Conservation (phyloP, 2,329 filamentous ascomycete genomes). For the Fusarium napiforme region DNA sequence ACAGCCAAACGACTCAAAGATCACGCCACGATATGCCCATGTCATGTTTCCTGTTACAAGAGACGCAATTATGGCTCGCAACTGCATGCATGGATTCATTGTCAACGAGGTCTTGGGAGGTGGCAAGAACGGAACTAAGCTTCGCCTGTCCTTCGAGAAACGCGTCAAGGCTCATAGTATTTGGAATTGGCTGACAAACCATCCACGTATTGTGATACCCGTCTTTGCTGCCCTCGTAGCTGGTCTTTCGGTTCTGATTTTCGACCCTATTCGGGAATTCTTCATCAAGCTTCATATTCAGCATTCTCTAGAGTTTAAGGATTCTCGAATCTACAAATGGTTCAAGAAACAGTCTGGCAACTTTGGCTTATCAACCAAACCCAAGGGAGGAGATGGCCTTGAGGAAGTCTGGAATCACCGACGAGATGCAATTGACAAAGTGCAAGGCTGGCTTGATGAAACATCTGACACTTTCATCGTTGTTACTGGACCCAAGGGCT, state of each 20-base stretch:
- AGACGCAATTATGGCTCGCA: conserved; percentile 87
- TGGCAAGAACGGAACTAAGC: conserved; percentile 77
- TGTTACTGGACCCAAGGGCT: conserved; percentile 90
- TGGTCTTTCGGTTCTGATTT: conserved; percentile 84
- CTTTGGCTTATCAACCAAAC: conserved; percentile 69
- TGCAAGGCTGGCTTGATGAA: conserved; percentile 88
- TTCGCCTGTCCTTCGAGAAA: conserved; percentile 86
- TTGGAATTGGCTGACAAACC: conserved; percentile 86
- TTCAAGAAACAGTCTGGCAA: conserved; percentile 72
- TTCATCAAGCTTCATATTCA: conserved; percentile 92
- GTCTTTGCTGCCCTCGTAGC: conserved; percentile 83
- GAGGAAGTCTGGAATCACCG: conserved; percentile 89
- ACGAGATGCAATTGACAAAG: conserved; percentile 81
- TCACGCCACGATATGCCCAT: conserved; percentile 81
- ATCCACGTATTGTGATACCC: conserved; percentile 90
- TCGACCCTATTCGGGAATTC: conserved; percentile 93
- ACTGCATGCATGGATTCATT: conserved; percentile 88
- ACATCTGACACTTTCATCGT: conserved; percentile 93
- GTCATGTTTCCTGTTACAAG: conserved; percentile 80
- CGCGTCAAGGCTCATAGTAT: conserved; percentile 81
- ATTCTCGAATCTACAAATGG: conserved; percentile 82
- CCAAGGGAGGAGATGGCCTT: conserved; percentile 74
- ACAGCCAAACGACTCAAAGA: conserved; percentile 87
- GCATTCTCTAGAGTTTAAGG: conserved; percentile 76
- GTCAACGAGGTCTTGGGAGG: conserved; percentile 76